These are phyloP conservation scores for Sambucus nigra DNA, from an alignment of 129 eudicot genomes.

Conservation along the genomic window DNA sequence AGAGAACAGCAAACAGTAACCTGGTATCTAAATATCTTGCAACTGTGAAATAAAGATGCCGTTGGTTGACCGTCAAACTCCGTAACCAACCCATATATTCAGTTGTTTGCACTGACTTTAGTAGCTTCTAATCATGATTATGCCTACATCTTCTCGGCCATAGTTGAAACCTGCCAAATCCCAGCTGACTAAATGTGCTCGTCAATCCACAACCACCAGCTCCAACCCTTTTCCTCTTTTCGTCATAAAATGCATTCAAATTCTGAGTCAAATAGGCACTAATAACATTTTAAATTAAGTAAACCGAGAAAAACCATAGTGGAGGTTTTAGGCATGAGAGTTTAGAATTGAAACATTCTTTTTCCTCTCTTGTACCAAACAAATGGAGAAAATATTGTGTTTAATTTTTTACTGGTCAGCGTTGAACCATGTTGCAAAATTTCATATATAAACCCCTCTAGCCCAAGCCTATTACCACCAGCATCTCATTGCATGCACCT, in stretches of 20 bases:
- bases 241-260: neutral
- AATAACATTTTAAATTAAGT: neutral
- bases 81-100: neutral
- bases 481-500: neutral
- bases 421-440: neutral
- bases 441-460: neutral
- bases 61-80: neutral
- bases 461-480: neutral
- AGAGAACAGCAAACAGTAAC: too few species aligned
- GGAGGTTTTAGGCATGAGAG: too few species aligned
- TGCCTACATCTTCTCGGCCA: neutral
- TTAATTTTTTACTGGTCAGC: neutral
- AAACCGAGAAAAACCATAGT: neutral
- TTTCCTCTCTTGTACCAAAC: neutral
- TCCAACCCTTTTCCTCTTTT: slow-evolving; percentile 1
- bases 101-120: slow-evolving; percentile 1
- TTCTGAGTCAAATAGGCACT: too few species aligned
- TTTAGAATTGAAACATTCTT: neutral
- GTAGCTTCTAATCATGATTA: neutral
- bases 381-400: neutral
- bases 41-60: neutral
- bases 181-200: neutral
- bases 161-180: neutral
- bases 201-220: neutral
- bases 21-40: neutral